Evolutionary conservation across 2,329 filamentous ascomycete genomes (phyloP), one percentile per base, ranked within the genome.

Genomic region (Stylonectria norvegica): DNA sequence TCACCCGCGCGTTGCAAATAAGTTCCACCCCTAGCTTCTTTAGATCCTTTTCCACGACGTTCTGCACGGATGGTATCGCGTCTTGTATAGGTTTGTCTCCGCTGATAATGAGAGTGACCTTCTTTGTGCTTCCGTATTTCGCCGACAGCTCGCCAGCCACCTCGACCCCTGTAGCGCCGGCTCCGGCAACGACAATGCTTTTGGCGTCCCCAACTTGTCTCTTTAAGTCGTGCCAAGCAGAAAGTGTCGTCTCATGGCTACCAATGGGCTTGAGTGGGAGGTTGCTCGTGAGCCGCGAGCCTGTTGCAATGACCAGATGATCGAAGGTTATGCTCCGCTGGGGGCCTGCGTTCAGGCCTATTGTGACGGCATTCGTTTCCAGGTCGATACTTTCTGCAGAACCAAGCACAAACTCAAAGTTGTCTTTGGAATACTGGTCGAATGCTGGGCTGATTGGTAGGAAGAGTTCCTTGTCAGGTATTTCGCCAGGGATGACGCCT

Each of bases 241-340:
- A 53, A 4, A 63, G 36, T 3, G 66, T 65, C 20, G 69, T 63
- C 45, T 74, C 67, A 50, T 73, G 64, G 11, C 63, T 65, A 44
- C 68, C 71, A 20, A 66, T 48, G 17, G 63, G 64, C 52, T 78
- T 78, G 58, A 75, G 72, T 2, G 73, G 73, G 18, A 70, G 50
- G 16, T 52, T 48, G 36, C 53, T 62, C n/a, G 63, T 53, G 20
- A 64, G 53, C 20, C 67, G 66, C n/a, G 75, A 64, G 11, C 76
- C 76, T 0, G 76, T 79, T 3, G 75, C 74, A 27, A 78, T 57
- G 20, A 79, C 66, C 6, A 79, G 64, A 18, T 77, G 69, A 53
- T 76, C 69, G 55, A 78, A 79, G 35, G 33, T 27, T 10, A 76
- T 42, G 4, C 54, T 52, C 16, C 62, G 62, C 36, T 55, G 43